phyloP scores from a whole-genome alignment of 2,329 filamentous ascomycete species.

The Didymella glomerata region DNA sequence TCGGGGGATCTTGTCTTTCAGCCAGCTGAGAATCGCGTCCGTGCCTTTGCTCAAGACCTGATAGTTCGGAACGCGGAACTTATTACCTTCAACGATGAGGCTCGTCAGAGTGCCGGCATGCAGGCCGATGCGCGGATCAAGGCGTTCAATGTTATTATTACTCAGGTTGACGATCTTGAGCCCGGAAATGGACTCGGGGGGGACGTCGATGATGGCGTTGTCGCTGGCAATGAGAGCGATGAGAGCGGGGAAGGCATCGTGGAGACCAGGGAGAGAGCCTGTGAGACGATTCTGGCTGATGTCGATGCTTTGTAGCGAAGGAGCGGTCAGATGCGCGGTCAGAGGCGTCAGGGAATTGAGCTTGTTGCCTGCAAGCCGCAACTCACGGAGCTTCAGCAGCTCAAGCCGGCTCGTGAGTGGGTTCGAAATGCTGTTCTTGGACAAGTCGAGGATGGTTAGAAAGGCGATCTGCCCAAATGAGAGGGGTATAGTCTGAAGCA shows the following conservation, averaged over 20 bases:
- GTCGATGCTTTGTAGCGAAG: conserved; percentile 78
- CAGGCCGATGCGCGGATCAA: conserved; percentile 83
- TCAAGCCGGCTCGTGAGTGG: conserved; percentile 60
- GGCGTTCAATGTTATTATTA: conserved; percentile 83
- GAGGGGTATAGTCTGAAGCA: conserved; percentile 72
- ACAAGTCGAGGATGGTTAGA: conserved; percentile 75
- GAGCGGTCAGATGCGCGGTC: conserved; percentile 72
- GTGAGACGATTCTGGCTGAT: conserved; percentile 83
- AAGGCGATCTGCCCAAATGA: conserved; percentile 75
- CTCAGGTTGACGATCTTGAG: conserved; percentile 78
- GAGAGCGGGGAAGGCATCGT: conserved; percentile 73
- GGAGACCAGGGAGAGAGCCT: conserved; percentile 70
- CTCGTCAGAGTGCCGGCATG: conserved; percentile 71
- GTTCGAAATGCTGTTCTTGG: conserved; percentile 75
- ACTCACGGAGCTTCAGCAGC: conserved; percentile 76
- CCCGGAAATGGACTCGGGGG: conserved; percentile 76
- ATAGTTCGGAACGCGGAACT: conserved; percentile 86
- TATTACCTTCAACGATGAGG: conserved; percentile 83
- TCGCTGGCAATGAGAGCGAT: conserved; percentile 76
- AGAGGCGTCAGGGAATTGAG: conserved; percentile 73
- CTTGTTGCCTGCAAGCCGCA: conserved; percentile 78
- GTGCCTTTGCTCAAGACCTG: conserved; percentile 87
- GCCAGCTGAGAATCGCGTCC: conserved; percentile 81
- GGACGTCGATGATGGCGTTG: conserved; percentile 78
- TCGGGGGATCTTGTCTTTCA: conserved; percentile 75